A percentile compares a stretch with the other conserved stretches of the same genome.
Evolutionary conservation across 1,139 yeast genomes (phyloP).

Genomic region (Zygoascus sp.): DNA sequence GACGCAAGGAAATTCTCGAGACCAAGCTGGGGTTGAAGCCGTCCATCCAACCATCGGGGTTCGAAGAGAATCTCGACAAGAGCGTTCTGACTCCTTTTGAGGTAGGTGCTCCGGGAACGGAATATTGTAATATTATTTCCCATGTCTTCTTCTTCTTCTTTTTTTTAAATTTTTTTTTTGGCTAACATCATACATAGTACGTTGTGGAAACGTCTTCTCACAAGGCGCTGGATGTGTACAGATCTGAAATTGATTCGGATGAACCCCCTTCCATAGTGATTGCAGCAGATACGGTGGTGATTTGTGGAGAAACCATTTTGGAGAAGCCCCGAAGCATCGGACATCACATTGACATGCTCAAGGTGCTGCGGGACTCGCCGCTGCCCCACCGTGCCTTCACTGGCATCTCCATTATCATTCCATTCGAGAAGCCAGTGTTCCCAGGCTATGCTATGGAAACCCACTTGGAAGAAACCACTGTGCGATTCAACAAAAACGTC

Average conservation of each 20-base stretch:
- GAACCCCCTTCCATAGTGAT: slow-evolving; percentile 44
- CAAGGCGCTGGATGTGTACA: slow-evolving; percentile 59
- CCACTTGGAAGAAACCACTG: slow-evolving; percentile 44
- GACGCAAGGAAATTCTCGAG: slow-evolving; percentile 62
- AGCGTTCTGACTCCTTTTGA: slow-evolving; percentile 43
- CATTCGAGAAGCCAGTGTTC: slow-evolving; percentile 36
- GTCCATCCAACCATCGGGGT: slow-evolving; percentile 51
- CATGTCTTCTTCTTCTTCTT: too few relatives aligned
- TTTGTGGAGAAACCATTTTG: slow-evolving; percentile 52
- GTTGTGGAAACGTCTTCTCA: slow-evolving; percentile 64
- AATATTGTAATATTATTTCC: background rate
- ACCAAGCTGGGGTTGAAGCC: slow-evolving; percentile 56
- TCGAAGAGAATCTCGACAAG: slow-evolving; percentile 72
- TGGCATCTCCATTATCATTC: slow-evolving; percentile 55
- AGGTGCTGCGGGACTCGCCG: slow-evolving; percentile 41
- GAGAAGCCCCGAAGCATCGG: slow-evolving; percentile 68
- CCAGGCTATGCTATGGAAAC: slow-evolving; percentile 41
- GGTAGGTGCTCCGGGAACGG: slow-evolving; percentile 25
- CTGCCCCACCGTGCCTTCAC: slow-evolving; percentile 57
- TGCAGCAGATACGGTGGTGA: slow-evolving; percentile 81
- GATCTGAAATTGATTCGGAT: slow-evolving; percentile 37
- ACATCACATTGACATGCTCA: slow-evolving; percentile 50
- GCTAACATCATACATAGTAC: slow-evolving; percentile 42
- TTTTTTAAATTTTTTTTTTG: too few relatives aligned
- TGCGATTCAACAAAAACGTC: slow-evolving; percentile 45